Base-by-base conservation (phyloP, 805 yeast species). In the Ogataea methanolica region DNA sequence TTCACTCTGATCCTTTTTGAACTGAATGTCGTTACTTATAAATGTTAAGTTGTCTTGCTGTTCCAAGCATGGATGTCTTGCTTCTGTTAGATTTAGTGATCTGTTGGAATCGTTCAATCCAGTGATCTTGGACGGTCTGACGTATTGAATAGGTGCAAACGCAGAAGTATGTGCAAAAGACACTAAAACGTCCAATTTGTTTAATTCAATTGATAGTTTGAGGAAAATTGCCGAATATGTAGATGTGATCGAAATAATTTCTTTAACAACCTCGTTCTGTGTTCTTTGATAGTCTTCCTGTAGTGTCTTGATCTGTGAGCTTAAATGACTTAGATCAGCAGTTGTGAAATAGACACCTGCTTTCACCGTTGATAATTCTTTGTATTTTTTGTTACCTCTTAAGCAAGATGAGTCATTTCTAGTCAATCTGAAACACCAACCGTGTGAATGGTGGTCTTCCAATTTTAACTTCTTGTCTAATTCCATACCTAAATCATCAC, bases 311-410 rank as follows among this genome's bases (percentile, higher is more conserved):
- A 81, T 82, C 48, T 82, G 79, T 35, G 72, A 69, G 14, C 90
- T 81, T 34, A 83, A 70, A n/a, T 74, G 72, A 38, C 78, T 73
- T 55, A 94, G 71, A 51, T 75, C 75, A 39, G 71, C 66, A 1
- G 96, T 88, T 9, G 96, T 89, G 72, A 94, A 94, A 64, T 76
- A 89, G 5, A 92, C 92, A 48, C 99, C 99, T 2, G 97, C 96
- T 63, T 94, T 94, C 31, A 89, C 95, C 0, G 97, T 92, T 44
- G 90, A 87, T 39, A 92, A 71, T 64, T 94, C 97, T 44, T 76
- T 76, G 62, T 83, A 91, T 36, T 78, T 75, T 47, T 72, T 73
- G 42, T 72, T 69, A 12, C 77, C 78, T 57, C 98, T 79, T 49
- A 94, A 72, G 19, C 86, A 83, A 11, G 85, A 74, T 2, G 96